Evolutionary conservation across 768 basidiomycete genomes (phyloP), one percentile per base, ranked within the genome.

Genomic region (Boletus tylopilopsis): DNA sequence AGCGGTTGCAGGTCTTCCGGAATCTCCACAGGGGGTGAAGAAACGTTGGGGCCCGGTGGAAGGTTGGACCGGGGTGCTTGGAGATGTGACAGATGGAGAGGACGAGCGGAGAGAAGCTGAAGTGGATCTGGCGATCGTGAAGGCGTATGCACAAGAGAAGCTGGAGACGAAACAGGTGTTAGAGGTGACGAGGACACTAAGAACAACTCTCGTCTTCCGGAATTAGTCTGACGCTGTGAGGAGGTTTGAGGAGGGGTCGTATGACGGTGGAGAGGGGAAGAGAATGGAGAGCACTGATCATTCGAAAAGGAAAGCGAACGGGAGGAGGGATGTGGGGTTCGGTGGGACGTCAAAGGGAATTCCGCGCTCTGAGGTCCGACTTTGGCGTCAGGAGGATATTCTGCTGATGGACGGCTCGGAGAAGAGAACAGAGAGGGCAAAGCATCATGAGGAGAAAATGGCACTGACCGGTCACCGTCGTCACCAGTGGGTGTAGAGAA

Each of bases 101-200:
- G 49, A 39, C 19, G 49, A 35, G 52, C 37, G 11, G 59, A 38
- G 12, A 51, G n/a, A 15, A 60, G 45, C 32, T 34, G 60, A 9
- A 62, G 54, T 39, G 54, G 66, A 47, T 63, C 65, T 18, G 63
- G 59, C 0, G 63, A 68, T 22, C 15, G 57, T 18, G 53, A 54
- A 5, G 21, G 35, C 29, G 18, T n/a, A 18, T 30, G 57, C 18
- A 23, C 24, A 45, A 22, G 43, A 54, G 18, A 39, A 45, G 22
- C 35, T 4, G 56, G 49, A 37, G 59, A 64, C 1, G 57, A 59
- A 37, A 45, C 5, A 6, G 61, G 61, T 37, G 59, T 63, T 23
- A 64, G 37, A 18, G 67, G 63, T 6, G 65, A 61, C 9, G 54
- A 59, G 22, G 29, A 8, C 12, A 36, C 21, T 10, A 15, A 33